Evolutionary conservation across 2,329 filamentous ascomycete genomes (phyloP), one percentile per base, ranked within the genome.

Genomic region (Epichloe sp.): DNA sequence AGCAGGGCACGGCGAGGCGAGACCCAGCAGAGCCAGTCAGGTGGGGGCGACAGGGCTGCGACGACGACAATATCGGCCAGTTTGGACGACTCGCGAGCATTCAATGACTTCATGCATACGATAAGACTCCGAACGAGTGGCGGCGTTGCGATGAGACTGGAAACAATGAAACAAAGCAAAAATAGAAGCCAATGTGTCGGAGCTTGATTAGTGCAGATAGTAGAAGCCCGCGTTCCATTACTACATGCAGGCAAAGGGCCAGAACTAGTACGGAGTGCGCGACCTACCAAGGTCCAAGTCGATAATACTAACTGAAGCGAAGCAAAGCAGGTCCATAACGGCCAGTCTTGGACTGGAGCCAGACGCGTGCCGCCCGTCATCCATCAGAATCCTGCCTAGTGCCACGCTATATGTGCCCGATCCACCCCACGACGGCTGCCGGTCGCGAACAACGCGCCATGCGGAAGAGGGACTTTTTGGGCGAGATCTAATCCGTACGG

Each of bases 391-490:
- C 62, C 58, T 60, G 19, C 19, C 19, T 21, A 21, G 19, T 21
- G 19, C 19, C 5, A 67, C 64, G 37, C 38, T 11, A 37, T 11
- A 37, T 35, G 37, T 40, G 47, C 42, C 57, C 63, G 63, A 57
- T 65, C 53, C 56, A 58, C 52, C 52, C 52, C 62, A 63, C 62
- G 55, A 63, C 60, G 56, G 56, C 56, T 60, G 56, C 63, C 60
- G 55, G 55, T 56, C 26, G 44, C 51, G 42, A 44, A 44, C 50
- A 53, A 53, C 56, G 8, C 4, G 8, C 4, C 31, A 46, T 21
- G 31, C 17, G 21, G 17, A 31, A 23, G 40, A 42, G 40, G 40
- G 47, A 35, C n/a, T 19, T 42, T 36, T 42, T 43, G 8, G 19
- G 15, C 17, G 10, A 17, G 3, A 10, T 31, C 26, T 31, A 21